phyloP scores from a whole-genome alignment of 176 grass and related monocot genomes.

The Eleusine indica region DNA sequence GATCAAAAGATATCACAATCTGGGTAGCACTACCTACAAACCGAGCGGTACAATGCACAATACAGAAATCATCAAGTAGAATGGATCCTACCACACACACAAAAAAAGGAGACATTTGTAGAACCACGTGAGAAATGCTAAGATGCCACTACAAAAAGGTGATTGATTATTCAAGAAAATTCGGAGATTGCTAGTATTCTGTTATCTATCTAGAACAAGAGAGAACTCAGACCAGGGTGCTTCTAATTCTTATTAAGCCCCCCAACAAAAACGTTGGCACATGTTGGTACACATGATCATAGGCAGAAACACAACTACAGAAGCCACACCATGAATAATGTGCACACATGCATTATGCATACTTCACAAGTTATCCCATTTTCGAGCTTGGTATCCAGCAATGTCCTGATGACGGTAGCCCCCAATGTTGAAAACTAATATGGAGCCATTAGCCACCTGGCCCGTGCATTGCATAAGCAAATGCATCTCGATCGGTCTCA shows the following conservation, averaged over 20 bases:
- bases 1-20: no score
- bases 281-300: neutral
- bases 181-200: neutral
- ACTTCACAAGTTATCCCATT: neutral
- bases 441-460: neutral
- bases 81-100: neutral
- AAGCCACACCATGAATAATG: neutral
- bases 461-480: conserved; percentile 6
- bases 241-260: neutral
- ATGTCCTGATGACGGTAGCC: neutral
- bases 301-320: neutral
- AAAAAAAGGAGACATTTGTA: neutral
- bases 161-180: neutral
- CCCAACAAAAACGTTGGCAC: neutral
- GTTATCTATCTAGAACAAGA: conserved; percentile 18
- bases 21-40: no score
- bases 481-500: conserved; percentile 3
- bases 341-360: neutral
- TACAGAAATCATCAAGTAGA: conserved; percentile 6
- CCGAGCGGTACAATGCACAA: no score
- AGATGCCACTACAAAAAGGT: neutral
- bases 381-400: neutral
- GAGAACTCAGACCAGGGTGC: neutral
- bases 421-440: conserved; percentile 1
- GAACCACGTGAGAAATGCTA: neutral